Evolutionary conservation across 2,329 filamentous ascomycete genomes (phyloP).

Genomic region (Cryoendolithus antarcticus): DNA sequence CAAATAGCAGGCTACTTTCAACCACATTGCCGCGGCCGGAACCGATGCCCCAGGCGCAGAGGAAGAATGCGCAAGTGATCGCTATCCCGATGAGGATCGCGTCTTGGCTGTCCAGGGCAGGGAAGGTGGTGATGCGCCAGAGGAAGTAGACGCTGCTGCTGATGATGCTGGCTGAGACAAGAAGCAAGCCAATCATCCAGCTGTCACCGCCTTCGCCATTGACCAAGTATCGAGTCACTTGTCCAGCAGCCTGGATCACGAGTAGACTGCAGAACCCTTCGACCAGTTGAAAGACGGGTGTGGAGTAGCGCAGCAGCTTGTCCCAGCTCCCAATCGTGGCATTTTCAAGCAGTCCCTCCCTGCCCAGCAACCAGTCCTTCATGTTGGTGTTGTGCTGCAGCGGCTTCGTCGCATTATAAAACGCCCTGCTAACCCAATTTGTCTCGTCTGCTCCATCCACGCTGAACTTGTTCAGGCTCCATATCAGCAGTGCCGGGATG

Average conservation of each 20-base stretch:
- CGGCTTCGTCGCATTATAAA: constrained; percentile 22
- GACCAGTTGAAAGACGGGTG: constrained; percentile 82
- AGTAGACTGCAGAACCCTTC: constrained; percentile 95
- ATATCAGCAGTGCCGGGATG: constrained; percentile 77
- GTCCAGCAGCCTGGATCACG: constrained; percentile 88
- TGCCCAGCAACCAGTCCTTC: constrained; percentile 79
- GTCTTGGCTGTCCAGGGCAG: constrained; percentile 83
- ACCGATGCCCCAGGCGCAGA: constrained; percentile 87
- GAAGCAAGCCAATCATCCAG: constrained; percentile 88
- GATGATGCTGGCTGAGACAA: constrained; percentile 80
- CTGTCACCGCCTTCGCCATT: constrained; percentile 84
- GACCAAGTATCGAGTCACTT: constrained; percentile 88
- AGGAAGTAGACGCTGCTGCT: constrained; percentile 92
- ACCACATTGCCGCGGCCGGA: constrained; percentile 90
- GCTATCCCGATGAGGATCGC: constrained; percentile 85
- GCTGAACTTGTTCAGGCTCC: constrained; percentile 90
- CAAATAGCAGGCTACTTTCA: constrained; percentile 88
- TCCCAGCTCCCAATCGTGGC: constrained; percentile 80
- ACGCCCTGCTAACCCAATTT: constrained; percentile 64
- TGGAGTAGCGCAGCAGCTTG: constrained; percentile 75
- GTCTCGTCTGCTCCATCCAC: constrained; percentile 61
- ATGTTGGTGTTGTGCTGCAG: constrained; percentile 47
- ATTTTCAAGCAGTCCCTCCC: constrained; percentile 67
- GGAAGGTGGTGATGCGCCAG: constrained; percentile 91
- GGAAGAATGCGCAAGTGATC: constrained; percentile 82